These are phyloP conservation scores for Russula emetica DNA, from an alignment of 768 basidiomycete genomes.

Conservation along the genomic window DNA sequence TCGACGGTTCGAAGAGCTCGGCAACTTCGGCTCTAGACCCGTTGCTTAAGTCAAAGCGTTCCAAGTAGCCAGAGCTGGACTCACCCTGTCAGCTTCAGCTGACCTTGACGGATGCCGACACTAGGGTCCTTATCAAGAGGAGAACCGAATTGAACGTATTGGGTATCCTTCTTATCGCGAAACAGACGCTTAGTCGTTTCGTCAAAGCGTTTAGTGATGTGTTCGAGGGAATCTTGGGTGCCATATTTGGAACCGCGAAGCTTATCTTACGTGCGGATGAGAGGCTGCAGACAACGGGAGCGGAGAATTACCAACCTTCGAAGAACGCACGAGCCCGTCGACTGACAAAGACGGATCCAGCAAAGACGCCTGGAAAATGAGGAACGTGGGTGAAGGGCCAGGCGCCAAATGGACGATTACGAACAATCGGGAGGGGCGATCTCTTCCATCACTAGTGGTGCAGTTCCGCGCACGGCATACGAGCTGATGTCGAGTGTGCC, in stretches of 20 bases:
- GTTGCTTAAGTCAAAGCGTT: conserved; percentile 1
- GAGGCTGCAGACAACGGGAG: neutral
- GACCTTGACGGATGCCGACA: conserved; percentile 70
- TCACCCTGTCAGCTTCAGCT: conserved; percentile 67
- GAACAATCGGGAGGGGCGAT: conserved; percentile 78
- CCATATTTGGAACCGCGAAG: conserved; percentile 71
- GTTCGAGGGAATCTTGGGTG: conserved; percentile 63
- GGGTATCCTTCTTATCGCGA: conserved; percentile 59
- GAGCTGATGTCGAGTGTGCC: conserved; percentile 80
- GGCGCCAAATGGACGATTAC: conserved; percentile 28
- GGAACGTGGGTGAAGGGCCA: neutral
- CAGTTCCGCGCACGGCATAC: conserved; percentile 65
- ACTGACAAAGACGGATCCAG: conserved; percentile 79
- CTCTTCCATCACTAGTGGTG: conserved; percentile 75
- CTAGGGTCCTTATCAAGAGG: conserved; percentile 67
- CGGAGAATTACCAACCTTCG: conserved; percentile 45
- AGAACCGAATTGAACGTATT: conserved; percentile 73
- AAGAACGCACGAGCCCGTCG: conserved; percentile 68
- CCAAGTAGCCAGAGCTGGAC: conserved; percentile 21
- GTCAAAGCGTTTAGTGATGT: conserved; percentile 76
- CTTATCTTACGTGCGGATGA: conserved; percentile 49
- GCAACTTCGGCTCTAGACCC: conserved; percentile 47
- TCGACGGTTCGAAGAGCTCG: conserved; percentile 73
- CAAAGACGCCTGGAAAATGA: conserved; percentile 58
- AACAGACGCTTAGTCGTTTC: conserved; percentile 81